Evolutionary conservation across 306 rosid genomes (phyloP).

Genomic region (Boehmeria nivea): DNA sequence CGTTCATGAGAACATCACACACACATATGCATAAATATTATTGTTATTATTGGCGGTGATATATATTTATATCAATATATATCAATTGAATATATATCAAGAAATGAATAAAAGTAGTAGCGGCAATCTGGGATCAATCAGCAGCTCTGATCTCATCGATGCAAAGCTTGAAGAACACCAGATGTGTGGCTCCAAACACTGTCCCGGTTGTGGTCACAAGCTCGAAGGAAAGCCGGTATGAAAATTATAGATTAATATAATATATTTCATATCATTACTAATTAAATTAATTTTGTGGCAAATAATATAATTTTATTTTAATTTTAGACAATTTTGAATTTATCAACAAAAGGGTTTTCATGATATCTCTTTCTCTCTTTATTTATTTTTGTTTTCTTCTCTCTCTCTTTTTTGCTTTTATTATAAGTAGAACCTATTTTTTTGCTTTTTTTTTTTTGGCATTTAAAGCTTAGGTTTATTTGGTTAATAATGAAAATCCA

Average conservation of each 20-base stretch:
- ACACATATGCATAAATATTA: background rate
- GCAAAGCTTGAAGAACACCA: slow-evolving; percentile 96
- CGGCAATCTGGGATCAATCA: slow-evolving; percentile 40
- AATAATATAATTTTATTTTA: background rate
- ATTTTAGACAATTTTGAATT: too few relatives aligned
- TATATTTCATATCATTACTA: too few relatives aligned
- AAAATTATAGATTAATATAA: too few relatives aligned
- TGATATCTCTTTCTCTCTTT: too few relatives aligned
- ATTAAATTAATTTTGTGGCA: too few relatives aligned
- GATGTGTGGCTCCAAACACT: slow-evolving; percentile 92
- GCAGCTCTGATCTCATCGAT: slow-evolving; percentile 84
- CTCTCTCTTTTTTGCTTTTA: slow-evolving; percentile 22
- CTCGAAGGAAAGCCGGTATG: slow-evolving; percentile 80
- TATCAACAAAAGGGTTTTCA: slow-evolving; percentile 27
- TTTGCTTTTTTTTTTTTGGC: too few relatives aligned
- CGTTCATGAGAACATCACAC: background rate
- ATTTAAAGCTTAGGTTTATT: too few relatives aligned
- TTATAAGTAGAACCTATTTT: too few relatives aligned
- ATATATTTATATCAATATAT: background rate
- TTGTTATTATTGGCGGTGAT: background rate
- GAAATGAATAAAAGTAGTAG: slow-evolving; percentile 39
- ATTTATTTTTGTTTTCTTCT: background rate
- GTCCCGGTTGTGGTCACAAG: slow-evolving; percentile 95
- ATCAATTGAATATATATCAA: background rate
- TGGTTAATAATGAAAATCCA: too few relatives aligned